Conservation (phyloP, 139 green algal species). For the Picochlorum sp. region DNA sequence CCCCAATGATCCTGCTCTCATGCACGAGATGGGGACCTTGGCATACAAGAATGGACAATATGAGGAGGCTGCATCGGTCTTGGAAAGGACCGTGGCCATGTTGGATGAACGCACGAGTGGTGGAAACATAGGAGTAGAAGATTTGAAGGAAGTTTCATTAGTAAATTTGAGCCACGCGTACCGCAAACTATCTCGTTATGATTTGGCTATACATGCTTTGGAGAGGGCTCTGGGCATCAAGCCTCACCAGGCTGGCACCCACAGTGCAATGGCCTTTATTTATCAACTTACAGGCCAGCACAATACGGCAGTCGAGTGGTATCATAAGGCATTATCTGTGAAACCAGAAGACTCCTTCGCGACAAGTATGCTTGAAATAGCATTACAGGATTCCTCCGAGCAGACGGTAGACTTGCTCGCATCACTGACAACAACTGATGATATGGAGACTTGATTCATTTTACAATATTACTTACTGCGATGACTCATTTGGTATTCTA, state of each 20-base stretch:
- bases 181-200: constrained; percentile 59
- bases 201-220: constrained; percentile 14
- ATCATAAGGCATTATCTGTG: constrained; percentile 77
- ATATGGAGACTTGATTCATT: too few relatives aligned
- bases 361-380: constrained; percentile 65
- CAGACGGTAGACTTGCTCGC: too few relatives aligned
- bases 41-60: constrained; percentile 47
- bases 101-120: constrained; percentile 45
- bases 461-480: too few relatives aligned
- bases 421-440: too few relatives aligned
- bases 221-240: constrained; percentile 4
- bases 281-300: constrained; percentile 62
- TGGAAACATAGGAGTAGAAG: constrained; percentile 17
- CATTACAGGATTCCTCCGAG: constrained; percentile 41
- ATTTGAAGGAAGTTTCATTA: constrained; percentile 67
- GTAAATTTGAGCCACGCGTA: constrained; percentile 82
- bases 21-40: constrained; percentile 85
- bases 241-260: constrained; percentile 44
- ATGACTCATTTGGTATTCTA: neutral
- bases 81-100: constrained; percentile 28
- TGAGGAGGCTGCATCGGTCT: constrained; percentile 3
- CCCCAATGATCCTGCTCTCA: constrained; percentile 68
- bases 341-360: constrained; percentile 69
- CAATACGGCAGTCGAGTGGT: constrained; percentile 66
- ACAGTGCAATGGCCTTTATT: constrained; percentile 65